Base-by-base conservation (phyloP, 1,284 basidiomycete species). In the Malassezia dermatis region DNA sequence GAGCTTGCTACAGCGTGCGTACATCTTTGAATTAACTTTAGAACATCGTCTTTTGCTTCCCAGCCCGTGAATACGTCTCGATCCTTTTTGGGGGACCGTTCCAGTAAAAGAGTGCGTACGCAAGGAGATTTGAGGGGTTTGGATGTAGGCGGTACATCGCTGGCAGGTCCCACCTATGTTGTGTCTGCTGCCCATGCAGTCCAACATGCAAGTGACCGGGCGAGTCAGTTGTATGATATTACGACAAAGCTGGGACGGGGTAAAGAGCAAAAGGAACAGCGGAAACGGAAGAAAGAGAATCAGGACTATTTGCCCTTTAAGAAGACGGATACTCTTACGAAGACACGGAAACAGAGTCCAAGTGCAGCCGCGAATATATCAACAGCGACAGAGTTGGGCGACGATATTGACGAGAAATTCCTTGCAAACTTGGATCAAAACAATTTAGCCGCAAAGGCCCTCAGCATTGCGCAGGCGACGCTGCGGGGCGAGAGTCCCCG, bases 391-490 rank as follows among this genome's bases (percentile, higher is more conserved):
- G 1, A 35, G 7, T 28, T 30, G 2, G 7, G 12, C 21, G 47
- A 35, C 24, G 34, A 50, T 19, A 19, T 34, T 4, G 49, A 51
- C 8, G 32, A 26, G 30, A 39, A 40, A 15, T 47, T 52, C n/a
- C 39, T 51, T 21, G 11, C 43, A 5, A 30, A 52, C 19, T n/a
- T 51, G 11, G 55, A 52, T 23, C 26, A 48, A 26, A 41, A 52
- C 31, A 57, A 44, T 13, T 11, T 47, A 4, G 49, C 55, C 15
- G 55, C 55, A 8, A 37, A 52, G 26, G 41, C 55, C 15, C 44
- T 57, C 21, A 44, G 40, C 11, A 57, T 43, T 8, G 55, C 55
- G 1, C 55, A 57, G 19, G 55, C 48, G 6, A 57, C 55, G 11
- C 35, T 57, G 12, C 40, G 42, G 1, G 50, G 49, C 3, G 42